Evolutionary conservation across 768 basidiomycete species (phyloP).

Genomic region (Calocybe indica): DNA sequence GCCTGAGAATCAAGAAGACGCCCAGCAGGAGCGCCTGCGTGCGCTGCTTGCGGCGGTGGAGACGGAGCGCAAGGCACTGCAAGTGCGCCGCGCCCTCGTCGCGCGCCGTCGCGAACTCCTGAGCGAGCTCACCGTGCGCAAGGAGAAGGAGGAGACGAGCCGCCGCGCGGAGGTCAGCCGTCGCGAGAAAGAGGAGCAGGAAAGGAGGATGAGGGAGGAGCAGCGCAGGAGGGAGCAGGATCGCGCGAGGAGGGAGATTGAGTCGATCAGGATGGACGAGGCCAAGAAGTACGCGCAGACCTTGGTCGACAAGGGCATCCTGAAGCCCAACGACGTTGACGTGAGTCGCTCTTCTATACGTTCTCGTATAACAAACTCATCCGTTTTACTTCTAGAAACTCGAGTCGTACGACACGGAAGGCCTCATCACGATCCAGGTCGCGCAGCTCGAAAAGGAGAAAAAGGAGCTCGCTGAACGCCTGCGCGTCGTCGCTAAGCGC

Average conservation of each 20-base stretch:
- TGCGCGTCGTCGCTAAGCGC: slow-evolving; percentile 81
- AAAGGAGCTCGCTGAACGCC: slow-evolving; percentile 73
- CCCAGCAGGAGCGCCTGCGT: slow-evolving; percentile 52
- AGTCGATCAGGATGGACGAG: slow-evolving; percentile 73
- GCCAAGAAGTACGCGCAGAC: slow-evolving; percentile 84
- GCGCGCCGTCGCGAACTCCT: slow-evolving; percentile 82
- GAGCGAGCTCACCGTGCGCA: slow-evolving; percentile 76
- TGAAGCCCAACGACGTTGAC: slow-evolving; percentile 58
- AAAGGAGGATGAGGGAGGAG: slow-evolving; percentile 56
- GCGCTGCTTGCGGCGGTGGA: slow-evolving; percentile 60
- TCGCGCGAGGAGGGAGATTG: slow-evolving; percentile 64
- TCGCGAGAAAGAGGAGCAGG: slow-evolving; percentile 67
- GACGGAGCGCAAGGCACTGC: slow-evolving; percentile 71
- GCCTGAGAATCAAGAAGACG: slow-evolving; percentile 38
- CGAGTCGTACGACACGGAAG: slow-evolving; percentile 79
- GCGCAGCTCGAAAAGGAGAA: slow-evolving; percentile 97
- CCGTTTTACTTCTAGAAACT: slow-evolving; percentile 47
- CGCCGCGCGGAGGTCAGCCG: slow-evolving; percentile 64
- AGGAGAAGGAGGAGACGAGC: slow-evolving; percentile 85
- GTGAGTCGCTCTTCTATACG: slow-evolving; percentile 32
- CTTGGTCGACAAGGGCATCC: slow-evolving; percentile 71
- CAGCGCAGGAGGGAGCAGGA: slow-evolving; percentile 60
- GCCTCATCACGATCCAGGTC: slow-evolving; percentile 85
- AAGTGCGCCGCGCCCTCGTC: slow-evolving; percentile 73
- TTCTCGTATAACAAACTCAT: slow-evolving; percentile 3